Conservation (phyloP, 2,329 filamentous ascomycete genomes). For the Curvularia spicifera region DNA sequence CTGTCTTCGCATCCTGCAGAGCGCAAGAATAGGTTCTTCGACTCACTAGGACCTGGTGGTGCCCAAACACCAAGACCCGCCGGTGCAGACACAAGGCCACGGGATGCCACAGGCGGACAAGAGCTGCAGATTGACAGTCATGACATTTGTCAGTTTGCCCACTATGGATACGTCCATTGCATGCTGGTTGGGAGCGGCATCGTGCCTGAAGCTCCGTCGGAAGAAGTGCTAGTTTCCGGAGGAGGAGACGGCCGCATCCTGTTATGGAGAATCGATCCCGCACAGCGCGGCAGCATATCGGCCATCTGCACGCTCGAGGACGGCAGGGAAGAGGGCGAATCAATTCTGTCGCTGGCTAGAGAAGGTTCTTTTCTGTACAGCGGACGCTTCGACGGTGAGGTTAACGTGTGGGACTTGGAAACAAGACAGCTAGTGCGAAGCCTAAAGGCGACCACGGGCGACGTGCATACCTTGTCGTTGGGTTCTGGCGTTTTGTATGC, state of each 20-base stretch:
- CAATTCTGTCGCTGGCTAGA: conserved; percentile 77
- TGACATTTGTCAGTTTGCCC: conserved; percentile 85
- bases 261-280: conserved; percentile 78
- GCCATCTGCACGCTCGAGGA: conserved; percentile 73
- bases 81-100: conserved; percentile 58
- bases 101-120: conserved; percentile 63
- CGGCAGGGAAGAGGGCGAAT: conserved; percentile 62
- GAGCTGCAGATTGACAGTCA: conserved; percentile 81
- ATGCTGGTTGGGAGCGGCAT: conserved; percentile 85
- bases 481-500: conserved; percentile 86
- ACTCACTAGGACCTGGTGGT: conserved; percentile 85
- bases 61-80: conserved; percentile 75
- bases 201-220: conserved; percentile 70
- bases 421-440: conserved; percentile 88
- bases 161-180: conserved; percentile 94
- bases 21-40: conserved; percentile 88
- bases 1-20: conserved; percentile 75
- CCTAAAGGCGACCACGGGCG: conserved; percentile 78
- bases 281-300: conserved; percentile 66
- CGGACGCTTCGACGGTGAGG: conserved; percentile 82
- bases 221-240: conserved; percentile 85
- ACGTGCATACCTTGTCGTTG: conserved; percentile 86
- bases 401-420: conserved; percentile 97
- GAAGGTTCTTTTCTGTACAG: conserved; percentile 94
- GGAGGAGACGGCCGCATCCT: conserved; percentile 95